Evolutionary conservation across 306 rosid species (phyloP).

Genomic region (Quercus robur): DNA sequence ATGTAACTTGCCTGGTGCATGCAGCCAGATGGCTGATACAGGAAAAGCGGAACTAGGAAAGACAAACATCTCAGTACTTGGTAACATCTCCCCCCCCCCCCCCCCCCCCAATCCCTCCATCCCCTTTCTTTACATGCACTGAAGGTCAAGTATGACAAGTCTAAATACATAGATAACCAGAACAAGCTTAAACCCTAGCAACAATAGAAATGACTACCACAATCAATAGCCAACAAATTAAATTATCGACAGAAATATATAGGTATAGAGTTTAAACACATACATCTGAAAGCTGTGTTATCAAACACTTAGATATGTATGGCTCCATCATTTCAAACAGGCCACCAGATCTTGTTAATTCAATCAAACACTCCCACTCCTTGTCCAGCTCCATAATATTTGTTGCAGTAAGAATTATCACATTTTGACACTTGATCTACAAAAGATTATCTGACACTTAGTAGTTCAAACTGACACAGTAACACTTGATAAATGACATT

Average conservation of each 20-base stretch:
- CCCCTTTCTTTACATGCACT: not conserved
- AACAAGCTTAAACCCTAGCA: not conserved
- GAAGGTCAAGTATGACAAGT: not conserved
- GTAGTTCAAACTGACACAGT: not conserved
- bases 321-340: constrained; percentile 58
- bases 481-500: not conserved
- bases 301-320: constrained; percentile 48
- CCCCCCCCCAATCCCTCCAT: accelerated
- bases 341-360: constrained; percentile 56
- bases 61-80: not conserved
- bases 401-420: constrained; percentile 65
- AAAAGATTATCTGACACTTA: constrained; percentile 11
- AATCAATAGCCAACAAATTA: not conserved
- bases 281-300: constrained; percentile 69
- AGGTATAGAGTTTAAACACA: constrained; percentile 5
- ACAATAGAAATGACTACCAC: not conserved
- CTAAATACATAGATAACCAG: not conserved
- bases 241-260: not conserved
- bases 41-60: not conserved
- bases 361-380: constrained; percentile 86
- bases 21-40: not conserved
- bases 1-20: not conserved
- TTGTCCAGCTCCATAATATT: constrained; percentile 62
- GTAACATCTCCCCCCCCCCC: not conserved
- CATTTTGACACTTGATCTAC: constrained; percentile 91